Percentiles rank a stretch among this genome's conserved stretches.
These are phyloP conservation scores for Lipomyces kockii DNA, from an alignment of 805 yeast genomes.

Conservation along the genomic window DNA sequence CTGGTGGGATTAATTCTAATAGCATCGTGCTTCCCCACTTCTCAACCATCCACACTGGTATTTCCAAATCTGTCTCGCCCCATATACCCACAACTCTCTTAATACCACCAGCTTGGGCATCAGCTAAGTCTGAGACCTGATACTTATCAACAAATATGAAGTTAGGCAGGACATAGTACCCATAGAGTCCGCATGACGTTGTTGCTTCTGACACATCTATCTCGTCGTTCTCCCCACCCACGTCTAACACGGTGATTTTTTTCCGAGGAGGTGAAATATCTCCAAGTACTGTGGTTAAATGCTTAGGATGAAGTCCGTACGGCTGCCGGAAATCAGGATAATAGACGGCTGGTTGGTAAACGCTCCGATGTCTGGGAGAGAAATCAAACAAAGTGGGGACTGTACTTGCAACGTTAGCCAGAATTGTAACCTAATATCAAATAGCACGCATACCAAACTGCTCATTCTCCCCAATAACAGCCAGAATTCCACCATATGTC, in stretches of 20 bases:
- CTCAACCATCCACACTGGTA: slow-evolving; percentile 55
- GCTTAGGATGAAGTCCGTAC: slow-evolving; percentile 36
- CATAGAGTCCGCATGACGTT: slow-evolving; percentile 51
- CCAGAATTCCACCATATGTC: slow-evolving; percentile 35
- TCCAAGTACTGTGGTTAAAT: slow-evolving; percentile 26
- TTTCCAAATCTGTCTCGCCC: slow-evolving; percentile 64
- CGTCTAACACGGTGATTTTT: slow-evolving; percentile 20
- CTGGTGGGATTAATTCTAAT: slow-evolving; percentile 44
- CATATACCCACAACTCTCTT: slow-evolving; percentile 43
- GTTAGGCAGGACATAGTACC: slow-evolving; percentile 52
- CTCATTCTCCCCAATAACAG: slow-evolving; percentile 33
- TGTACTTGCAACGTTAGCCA: background rate
- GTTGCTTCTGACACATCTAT: slow-evolving; percentile 1
- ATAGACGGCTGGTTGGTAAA: slow-evolving; percentile 18
- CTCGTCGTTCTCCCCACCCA: slow-evolving; percentile 27
- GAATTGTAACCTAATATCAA: background rate
- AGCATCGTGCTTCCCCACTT: slow-evolving; percentile 56
- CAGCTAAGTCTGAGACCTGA: slow-evolving; percentile 51
- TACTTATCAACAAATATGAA: slow-evolving; percentile 59
- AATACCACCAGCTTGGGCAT: slow-evolving; percentile 35
- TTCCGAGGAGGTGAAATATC: slow-evolving; percentile 25
- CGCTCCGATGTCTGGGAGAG: slow-evolving; percentile 27
- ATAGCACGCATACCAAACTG: slow-evolving; percentile 28
- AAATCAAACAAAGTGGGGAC: slow-evolving; percentile 35
- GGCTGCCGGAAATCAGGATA: slow-evolving; percentile 30